Percentiles rank a stretch among this genome's conserved stretches.
phyloP scores from a whole-genome alignment of 768 basidiomycete species.

The Amanita brunnescens region DNA sequence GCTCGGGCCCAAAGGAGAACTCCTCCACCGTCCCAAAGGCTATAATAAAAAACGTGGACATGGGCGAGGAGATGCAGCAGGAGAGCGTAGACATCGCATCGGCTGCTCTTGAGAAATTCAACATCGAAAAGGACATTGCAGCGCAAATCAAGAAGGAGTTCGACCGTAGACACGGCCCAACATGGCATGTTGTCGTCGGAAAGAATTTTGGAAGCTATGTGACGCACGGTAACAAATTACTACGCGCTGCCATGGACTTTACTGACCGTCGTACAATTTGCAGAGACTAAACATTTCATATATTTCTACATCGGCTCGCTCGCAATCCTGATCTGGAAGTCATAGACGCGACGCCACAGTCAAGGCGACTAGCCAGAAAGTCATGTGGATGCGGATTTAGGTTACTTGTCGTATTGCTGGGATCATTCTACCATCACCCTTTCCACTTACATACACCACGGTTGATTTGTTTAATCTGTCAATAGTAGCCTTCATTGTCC shows the following conservation, averaged over 20 bases:
- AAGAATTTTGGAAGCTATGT: constrained; percentile 99
- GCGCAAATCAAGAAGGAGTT: constrained; percentile 98
- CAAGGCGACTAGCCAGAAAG: neutral
- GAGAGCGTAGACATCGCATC: constrained; percentile 85
- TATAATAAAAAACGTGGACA: constrained; percentile 94
- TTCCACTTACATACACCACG: neutral
- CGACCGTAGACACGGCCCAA: constrained; percentile 84
- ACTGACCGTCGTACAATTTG: constrained; percentile 7
- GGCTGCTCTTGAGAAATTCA: constrained; percentile 81
- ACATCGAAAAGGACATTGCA: constrained; percentile 97
- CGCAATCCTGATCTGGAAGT: constrained; percentile 94
- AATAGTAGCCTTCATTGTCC: neutral
- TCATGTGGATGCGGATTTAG: neutral
- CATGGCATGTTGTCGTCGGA: constrained; percentile 98
- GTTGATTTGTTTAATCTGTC: neutral
- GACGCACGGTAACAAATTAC: constrained; percentile 65
- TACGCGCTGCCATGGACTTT: constrained; percentile 9
- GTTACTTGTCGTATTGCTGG: neutral
- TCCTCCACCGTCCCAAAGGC: constrained; percentile 56
- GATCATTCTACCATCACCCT: neutral
- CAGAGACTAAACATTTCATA: constrained; percentile 98
- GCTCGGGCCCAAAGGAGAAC: constrained; percentile 28
- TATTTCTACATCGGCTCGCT: constrained; percentile 95
- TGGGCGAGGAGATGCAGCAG: constrained; percentile 95
- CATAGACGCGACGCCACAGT: constrained; percentile 33